Base-by-base conservation (phyloP, 176 grass and related monocot species). In the Carex kokanica region DNA sequence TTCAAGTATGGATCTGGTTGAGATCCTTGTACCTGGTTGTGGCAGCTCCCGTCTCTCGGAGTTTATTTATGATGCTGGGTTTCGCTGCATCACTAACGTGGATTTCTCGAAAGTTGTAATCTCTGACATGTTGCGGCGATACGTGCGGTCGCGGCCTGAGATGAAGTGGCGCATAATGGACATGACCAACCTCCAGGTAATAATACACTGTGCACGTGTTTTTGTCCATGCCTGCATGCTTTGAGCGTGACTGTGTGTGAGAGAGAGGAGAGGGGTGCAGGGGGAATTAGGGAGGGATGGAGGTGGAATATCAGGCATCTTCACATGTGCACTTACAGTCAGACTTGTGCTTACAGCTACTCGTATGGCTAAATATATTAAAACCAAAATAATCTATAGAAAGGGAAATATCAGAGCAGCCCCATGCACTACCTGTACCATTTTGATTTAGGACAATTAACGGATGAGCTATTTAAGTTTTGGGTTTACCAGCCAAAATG, bases 111-210 rank as follows among this genome's bases (percentile, higher is more conserved):
- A 90, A 75, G 86, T 98, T 75, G 86, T 95, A 72, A 78, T 98
- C 17, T 87, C 90, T 60, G 93, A 95, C 88, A 98, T 95, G 92
- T 90, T 98, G 83, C 86, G 89, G 62, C 87, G 92, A 25, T 89
- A 95, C 54, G 86, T 92, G 13, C 92, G 95, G 14, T 86, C 83
- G 14, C 84, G 90, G 2, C 95, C 92, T 18, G 92, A 95, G 91
- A 98, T 98, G 95, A 86, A 93, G 6, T 98, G 96, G 96, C 90
- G 88, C 38, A 90, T 95, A 74, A 98, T 98, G 93, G 96, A 98
- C 88, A 95, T 98, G 84, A 98, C 93, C 54, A 64, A 87, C 1
- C 88, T 98, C 87, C 93, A 98, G 89, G 96, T 95, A 83, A 8
- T 12, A 57, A n/a, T 7, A 27, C 29, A 38, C 12, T 38, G 5